phyloP scores from a whole-genome alignment of 306 rosid genomes.

The Quercus ilex region DNA sequence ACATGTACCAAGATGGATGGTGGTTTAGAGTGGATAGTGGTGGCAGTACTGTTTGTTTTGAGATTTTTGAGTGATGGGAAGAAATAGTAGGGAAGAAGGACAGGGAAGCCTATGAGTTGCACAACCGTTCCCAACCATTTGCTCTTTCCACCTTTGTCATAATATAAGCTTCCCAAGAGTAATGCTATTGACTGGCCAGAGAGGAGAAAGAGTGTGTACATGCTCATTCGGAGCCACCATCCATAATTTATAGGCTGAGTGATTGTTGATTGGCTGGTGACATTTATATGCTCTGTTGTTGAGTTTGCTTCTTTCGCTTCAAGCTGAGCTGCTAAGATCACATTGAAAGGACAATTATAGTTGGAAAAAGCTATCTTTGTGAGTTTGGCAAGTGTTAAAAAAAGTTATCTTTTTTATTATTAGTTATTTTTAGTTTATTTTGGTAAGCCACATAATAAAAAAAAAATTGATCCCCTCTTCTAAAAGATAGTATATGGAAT shows the following conservation, averaged over 20 bases:
- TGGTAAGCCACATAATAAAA: too few relatives aligned
- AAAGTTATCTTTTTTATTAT: too few relatives aligned
- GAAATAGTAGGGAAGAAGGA: slow-evolving; percentile 29
- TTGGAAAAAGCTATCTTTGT: too few relatives aligned
- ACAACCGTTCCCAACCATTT: slow-evolving; percentile 32
- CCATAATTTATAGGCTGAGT: not conserved
- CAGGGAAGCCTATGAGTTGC: slow-evolving; percentile 34
- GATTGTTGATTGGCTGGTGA: not conserved
- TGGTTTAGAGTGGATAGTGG: not conserved
- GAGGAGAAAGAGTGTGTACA: slow-evolving; percentile 16
- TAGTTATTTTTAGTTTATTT: too few relatives aligned
- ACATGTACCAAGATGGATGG: slow-evolving; percentile 16
- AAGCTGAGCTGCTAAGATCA: not conserved
- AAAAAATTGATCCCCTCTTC: too few relatives aligned
- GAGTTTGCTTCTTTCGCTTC: slow-evolving; percentile 6
- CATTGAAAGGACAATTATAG: not conserved
- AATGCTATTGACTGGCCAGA: slow-evolving; percentile 30
- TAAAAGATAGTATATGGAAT: too few relatives aligned
- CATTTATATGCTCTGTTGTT: not conserved
- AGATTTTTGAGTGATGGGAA: slow-evolving; percentile 14
- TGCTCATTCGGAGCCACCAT: slow-evolving; percentile 28
- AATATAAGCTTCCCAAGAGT: slow-evolving; percentile 36
- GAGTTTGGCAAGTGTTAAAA: too few relatives aligned
- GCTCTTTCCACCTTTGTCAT: slow-evolving; percentile 36
- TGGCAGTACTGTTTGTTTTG: not conserved